Conservation (phyloP, 768 basidiomycete genomes). For the Sporobolomyces roseus region DNA sequence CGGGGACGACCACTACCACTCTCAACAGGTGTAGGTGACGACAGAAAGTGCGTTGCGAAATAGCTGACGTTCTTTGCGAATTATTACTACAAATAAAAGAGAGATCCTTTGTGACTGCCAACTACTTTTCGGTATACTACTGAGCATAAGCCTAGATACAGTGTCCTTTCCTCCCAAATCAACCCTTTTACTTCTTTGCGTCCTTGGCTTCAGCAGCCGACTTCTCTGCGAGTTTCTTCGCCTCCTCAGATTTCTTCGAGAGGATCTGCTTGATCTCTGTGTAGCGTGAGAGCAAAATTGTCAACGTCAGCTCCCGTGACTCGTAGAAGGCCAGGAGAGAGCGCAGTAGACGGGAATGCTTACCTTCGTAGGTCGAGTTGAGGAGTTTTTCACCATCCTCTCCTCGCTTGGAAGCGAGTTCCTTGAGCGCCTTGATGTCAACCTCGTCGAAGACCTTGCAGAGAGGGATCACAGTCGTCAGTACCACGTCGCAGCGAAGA, state of each 20-base stretch:
- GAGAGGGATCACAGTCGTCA: not conserved
- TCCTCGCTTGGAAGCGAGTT: constrained; percentile 42
- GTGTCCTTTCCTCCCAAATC: too few species aligned
- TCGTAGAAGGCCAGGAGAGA: not conserved
- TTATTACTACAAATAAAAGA: constrained; percentile 7
- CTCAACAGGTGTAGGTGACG: too few species aligned
- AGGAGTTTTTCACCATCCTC: constrained; percentile 39
- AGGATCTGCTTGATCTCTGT: constrained; percentile 44
- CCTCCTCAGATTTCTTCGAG: constrained; percentile 41
- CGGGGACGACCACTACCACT: too few species aligned
- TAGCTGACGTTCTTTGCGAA: too few species aligned
- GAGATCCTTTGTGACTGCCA: too few species aligned
- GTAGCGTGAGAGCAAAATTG: too few species aligned
- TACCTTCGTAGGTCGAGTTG: constrained; percentile 36
- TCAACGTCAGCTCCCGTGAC: not conserved
- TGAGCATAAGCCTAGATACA: not conserved
- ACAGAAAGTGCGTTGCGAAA: too few species aligned
- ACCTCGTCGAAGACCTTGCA: constrained; percentile 24
- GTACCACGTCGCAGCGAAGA: too few species aligned
- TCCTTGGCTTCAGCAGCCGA: constrained; percentile 39
- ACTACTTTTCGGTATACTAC: not conserved
- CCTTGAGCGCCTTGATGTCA: constrained; percentile 36
- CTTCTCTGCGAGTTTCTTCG: constrained; percentile 38
- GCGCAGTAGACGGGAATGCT: not conserved
- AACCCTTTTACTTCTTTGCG: constrained; percentile 38